Base-by-base conservation (phyloP, 2,329 filamentous ascomycete genomes). In the Apiospora aurea region DNA sequence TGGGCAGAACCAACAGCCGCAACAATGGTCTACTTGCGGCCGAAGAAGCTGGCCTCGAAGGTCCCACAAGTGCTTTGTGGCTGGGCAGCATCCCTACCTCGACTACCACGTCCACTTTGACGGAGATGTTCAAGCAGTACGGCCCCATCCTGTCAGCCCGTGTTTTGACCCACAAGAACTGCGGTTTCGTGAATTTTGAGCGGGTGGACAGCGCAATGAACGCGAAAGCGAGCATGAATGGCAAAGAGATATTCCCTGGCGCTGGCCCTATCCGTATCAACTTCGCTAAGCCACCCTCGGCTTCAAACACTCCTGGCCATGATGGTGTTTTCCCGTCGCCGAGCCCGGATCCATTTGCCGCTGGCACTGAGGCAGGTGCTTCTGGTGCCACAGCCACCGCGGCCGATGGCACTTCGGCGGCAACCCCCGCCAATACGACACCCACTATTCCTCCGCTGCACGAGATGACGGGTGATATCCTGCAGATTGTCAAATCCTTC, bases 141-240 rank as follows among this genome's bases (percentile, higher is more conserved):
- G 96, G 96, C 13, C 89, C 93, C 3, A 97, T 99, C 74, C 88
- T 96, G 75, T 98, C 96, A 4, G 96, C 94, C 41, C 90, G 96
- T 75, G 96, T 99, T 5, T 87, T 99, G 74, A 98, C 96, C 0
- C 95, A 99, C 86, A 99, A 99, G 87, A 98, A 97, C 83, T 99
- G 96, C 80, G 96, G 96, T 3, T 99, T 99, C 77, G 96, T 99
- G 80, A 99, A 99, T 82, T 99, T 97, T 79, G 95, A 98, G 82
- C 92, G 90, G 72, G 85, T 96, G 43, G 95, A 98, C 75, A 97
- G 94, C 80, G 96, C 96, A 71, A 92, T 98, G 51, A 91, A 94
- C 73, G 96, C 96, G 21, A 97, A 96, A 81, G 91, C 91, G 18
- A 89, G 92, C 79, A 91, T 97, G 83, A 98, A 98, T 78, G 95